These are phyloP conservation scores for Phytophthora cactorum DNA, from an alignment of 352 stramenopile species.

Conservation along the genomic window DNA sequence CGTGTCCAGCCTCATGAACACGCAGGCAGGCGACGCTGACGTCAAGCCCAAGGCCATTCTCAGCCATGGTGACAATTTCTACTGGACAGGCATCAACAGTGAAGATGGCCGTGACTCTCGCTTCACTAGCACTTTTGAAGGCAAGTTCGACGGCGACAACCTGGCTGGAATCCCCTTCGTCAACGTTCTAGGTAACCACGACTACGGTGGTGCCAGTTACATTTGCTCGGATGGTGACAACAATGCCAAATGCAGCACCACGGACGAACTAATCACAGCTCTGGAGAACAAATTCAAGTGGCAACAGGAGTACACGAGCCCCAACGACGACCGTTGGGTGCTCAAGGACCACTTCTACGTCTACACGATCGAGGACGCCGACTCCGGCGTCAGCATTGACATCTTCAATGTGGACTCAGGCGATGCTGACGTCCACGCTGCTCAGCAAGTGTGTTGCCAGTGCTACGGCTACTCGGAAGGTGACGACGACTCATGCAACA, in stretches of 20 bases:
- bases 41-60: slow-evolving; percentile 64
- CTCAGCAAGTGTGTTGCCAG: slow-evolving; percentile 63
- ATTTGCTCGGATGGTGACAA: slow-evolving; percentile 50
- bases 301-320: slow-evolving; percentile 58
- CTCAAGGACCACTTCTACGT: slow-evolving; percentile 70
- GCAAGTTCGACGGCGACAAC: slow-evolving; percentile 56
- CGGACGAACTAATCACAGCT: slow-evolving; percentile 37
- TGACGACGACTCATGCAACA: slow-evolving; percentile 50
- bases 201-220: slow-evolving; percentile 70
- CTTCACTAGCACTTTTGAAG: slow-evolving; percentile 67
- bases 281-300: slow-evolving; percentile 60
- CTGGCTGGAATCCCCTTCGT: slow-evolving; percentile 60
- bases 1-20: slow-evolving; percentile 71
- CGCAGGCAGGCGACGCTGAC: slow-evolving; percentile 43
- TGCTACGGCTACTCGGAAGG: slow-evolving; percentile 65
- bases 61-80: slow-evolving; percentile 77
- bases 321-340: slow-evolving; percentile 64
- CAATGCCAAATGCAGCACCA: slow-evolving; percentile 35
- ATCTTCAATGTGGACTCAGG: slow-evolving; percentile 76
- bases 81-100: slow-evolving; percentile 69
- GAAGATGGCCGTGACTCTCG: slow-evolving; percentile 50
- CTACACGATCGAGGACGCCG: slow-evolving; percentile 45
- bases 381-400: slow-evolving; percentile 59
- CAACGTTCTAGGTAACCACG: slow-evolving; percentile 75
- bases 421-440: slow-evolving; percentile 58